Base-by-base conservation (phyloP, 2,329 filamentous ascomycete genomes). In the Septoria linicola region DNA sequence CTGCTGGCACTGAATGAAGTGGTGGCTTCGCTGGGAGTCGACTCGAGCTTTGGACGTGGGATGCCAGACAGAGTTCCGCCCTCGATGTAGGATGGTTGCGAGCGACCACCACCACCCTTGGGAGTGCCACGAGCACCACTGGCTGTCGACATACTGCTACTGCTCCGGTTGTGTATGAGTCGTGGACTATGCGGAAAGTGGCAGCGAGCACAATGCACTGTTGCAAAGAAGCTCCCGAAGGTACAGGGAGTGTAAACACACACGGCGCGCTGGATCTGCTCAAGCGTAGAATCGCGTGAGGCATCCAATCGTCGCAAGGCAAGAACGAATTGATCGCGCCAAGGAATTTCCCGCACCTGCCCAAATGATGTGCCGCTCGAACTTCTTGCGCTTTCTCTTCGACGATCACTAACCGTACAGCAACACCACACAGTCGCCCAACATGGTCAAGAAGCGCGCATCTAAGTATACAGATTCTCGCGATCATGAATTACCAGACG, bases 1-100 rank as follows among this genome's bases (percentile, higher is more conserved):
- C 93, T 84, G 73, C 92, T 97, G 63, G 90, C 88, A 74, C 89
- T 96, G 75, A 96, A 81, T 34, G 87, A 84, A 49, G 89, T 88
- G 58, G 53, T 42, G 16, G 47, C 41, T 19, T 87, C 86, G 64
- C 67, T 65, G 56, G 68, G 68, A 52, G 78, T 75, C 53, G 71
- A 71, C 43, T 90, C 87, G 58, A 82, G 76, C 43, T 87, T 82
- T 39, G 87, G 87, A 64, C 88, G 80, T 7, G 66, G 87, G 66
- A 90, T 90, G 66, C 74, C 78, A 42, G 87, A 89, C 53, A 76
- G 83, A 11, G 50, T 47, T 32, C 39, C 46, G 69, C 81, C 85
- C 71, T 78, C 82, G 68, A 72, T 71, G 69, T 84, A 85, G 58
- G 44, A 52, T 25, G 54, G 52, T 16, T 53, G 81, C n/a, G 45